Percentiles rank a stretch among this genome's conserved stretches.
phyloP scores from a whole-genome alignment of 345 rosid genomes.

The Hirschfeldia incana region DNA sequence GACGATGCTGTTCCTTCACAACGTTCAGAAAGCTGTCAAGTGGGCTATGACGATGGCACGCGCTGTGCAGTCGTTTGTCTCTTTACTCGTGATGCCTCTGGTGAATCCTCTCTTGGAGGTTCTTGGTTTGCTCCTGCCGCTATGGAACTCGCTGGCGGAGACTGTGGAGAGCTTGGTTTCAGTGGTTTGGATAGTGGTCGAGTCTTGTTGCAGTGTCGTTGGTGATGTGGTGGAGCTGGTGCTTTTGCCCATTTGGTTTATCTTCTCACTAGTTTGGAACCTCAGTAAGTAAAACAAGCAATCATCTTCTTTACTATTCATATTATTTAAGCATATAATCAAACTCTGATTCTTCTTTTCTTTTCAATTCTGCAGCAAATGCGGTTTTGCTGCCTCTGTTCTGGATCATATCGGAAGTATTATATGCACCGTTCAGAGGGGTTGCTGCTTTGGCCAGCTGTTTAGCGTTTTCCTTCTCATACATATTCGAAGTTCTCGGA shows the following conservation, averaged over 20 bases:
- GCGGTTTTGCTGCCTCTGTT: conserved; percentile 60
- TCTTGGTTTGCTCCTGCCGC: conserved; percentile 56
- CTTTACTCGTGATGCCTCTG: conserved; percentile 61
- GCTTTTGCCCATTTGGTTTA: conserved; percentile 59
- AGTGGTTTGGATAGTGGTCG: conserved; percentile 49
- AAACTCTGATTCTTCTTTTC: not conserved
- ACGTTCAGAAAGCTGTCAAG: conserved; percentile 77
- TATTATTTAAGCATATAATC: not conserved
- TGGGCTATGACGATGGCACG: conserved; percentile 60
- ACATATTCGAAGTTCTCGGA: conserved; percentile 46
- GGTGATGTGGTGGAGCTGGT: conserved; percentile 55
- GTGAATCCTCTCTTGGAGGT: conserved; percentile 52
- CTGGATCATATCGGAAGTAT: conserved; percentile 66
- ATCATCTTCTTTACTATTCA: not conserved
- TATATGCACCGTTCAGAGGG: conserved; percentile 65
- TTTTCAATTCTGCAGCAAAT: conserved; percentile 50
- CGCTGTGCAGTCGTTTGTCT: conserved; percentile 60
- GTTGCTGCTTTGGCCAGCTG: conserved; percentile 54
- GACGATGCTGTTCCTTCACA: conserved; percentile 94
- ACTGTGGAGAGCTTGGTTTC: conserved; percentile 55
- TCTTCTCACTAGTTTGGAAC: conserved; percentile 54
- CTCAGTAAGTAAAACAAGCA: conserved; percentile 52
- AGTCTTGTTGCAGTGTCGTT: conserved; percentile 47
- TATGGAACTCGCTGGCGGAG: conserved; percentile 59
- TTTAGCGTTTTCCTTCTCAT: conserved; percentile 48